phyloP scores from a whole-genome alignment of 768 basidiomycete species.

The Inosperma sp. region DNA sequence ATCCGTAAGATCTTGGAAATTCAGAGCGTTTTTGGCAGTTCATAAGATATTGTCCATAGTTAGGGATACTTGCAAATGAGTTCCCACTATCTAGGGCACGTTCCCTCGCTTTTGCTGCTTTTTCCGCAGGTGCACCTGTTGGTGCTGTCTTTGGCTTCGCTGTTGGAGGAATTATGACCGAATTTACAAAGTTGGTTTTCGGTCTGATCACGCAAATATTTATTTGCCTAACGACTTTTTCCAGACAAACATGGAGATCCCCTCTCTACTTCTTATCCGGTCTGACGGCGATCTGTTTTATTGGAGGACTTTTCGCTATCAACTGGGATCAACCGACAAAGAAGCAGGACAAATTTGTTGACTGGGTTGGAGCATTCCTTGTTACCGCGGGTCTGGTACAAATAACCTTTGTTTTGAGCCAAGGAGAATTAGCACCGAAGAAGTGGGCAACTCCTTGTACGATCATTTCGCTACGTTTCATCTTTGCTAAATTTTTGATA shows the following conservation, averaged over 20 bases:
- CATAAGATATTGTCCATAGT: too few species aligned
- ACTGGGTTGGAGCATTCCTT: too few species aligned
- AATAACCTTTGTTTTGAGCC: constrained; percentile 67
- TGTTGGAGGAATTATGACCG: constrained; percentile 68
- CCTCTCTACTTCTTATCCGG: constrained; percentile 55
- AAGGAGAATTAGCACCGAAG: constrained; percentile 52
- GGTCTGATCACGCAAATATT: neutral
- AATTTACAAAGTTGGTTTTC: constrained; percentile 39
- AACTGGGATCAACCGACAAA: constrained; percentile 49
- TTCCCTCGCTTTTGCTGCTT: constrained; percentile 75
- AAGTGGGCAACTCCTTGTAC: constrained; percentile 52
- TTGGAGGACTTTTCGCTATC: constrained; percentile 56
- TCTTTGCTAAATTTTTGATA: neutral
- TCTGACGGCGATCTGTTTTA: constrained; percentile 45
- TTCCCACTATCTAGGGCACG: constrained; percentile 67
- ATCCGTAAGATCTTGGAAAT: constrained; percentile 44
- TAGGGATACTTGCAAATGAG: constrained; percentile 77
- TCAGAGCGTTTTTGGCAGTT: too few species aligned
- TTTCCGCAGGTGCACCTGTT: constrained; percentile 79
- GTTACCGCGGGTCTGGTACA: constrained; percentile 75
- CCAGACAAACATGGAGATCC: constrained; percentile 61
- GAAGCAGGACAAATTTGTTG: constrained; percentile 47
- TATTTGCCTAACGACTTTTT: neutral
- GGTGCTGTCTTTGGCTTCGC: constrained; percentile 69
- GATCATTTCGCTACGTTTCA: constrained; percentile 9